These are phyloP conservation scores for Ogataea salicorniae DNA, from an alignment of 805 yeast species.

Conservation along the genomic window DNA sequence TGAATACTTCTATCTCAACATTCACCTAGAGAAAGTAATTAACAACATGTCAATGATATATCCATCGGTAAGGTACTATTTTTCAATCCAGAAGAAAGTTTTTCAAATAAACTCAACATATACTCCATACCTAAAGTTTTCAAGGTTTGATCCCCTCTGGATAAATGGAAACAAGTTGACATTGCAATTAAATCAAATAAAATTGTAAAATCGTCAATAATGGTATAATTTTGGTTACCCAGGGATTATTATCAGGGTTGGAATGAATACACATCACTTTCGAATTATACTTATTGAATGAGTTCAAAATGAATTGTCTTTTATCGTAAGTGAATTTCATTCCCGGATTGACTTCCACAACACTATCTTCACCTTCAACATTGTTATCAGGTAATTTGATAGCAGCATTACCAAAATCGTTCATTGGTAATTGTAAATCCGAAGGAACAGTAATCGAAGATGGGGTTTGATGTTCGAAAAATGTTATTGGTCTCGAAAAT, in stretches of 20 bases:
- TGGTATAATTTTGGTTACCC: constrained; percentile 11
- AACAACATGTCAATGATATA: constrained; percentile 11
- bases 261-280: constrained; percentile 11
- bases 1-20: constrained; percentile 9
- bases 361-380: neutral
- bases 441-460: no score
- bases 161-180: constrained; percentile 12
- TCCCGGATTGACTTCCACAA: neutral
- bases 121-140: constrained; percentile 9
- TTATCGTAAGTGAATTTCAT: constrained; percentile 4
- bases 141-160: constrained; percentile 5
- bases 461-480: no score
- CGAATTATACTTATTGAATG: constrained; percentile 10
- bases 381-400: neutral
- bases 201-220: constrained; percentile 8
- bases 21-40: constrained; percentile 14
- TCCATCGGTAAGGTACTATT: constrained; percentile 8
- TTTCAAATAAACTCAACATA: constrained; percentile 7
- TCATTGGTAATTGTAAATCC: neutral
- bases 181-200: constrained; percentile 12
- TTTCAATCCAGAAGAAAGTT: constrained; percentile 10
- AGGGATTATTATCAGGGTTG: constrained; percentile 8
- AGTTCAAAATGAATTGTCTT: constrained; percentile 9
- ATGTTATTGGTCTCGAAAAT: no score
- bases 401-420: neutral